A percentile compares a stretch with the other conserved stretches of the same genome.
Evolutionary conservation across 306 rosid species (phyloP).

Genomic region (Vicia faba): DNA sequence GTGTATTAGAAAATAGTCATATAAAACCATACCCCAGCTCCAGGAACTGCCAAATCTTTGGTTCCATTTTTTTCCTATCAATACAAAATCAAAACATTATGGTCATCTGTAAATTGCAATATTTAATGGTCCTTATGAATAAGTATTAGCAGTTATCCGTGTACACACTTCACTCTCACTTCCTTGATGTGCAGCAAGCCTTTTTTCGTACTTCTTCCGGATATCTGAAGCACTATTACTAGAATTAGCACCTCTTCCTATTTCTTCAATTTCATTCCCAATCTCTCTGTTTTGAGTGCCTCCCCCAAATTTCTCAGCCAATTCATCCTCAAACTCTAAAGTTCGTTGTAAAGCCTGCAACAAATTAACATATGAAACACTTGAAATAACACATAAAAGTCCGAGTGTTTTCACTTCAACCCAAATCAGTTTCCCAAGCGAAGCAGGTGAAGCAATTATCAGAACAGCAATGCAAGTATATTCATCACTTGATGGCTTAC

Average conservation of each 20-base stretch:
- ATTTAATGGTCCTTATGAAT: slow-evolving; percentile 16
- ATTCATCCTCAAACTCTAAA: slow-evolving; percentile 96
- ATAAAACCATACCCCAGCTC: slow-evolving; percentile 85
- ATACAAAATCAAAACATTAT: slow-evolving; percentile 44
- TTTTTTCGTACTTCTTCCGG: slow-evolving; percentile 88
- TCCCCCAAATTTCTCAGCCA: slow-evolving; percentile 98
- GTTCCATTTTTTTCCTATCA: slow-evolving; percentile 69
- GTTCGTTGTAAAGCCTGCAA: slow-evolving; percentile 94
- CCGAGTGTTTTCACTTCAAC: slow-evolving; percentile 5
- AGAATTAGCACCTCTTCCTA: slow-evolving; percentile 65
- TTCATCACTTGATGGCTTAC: slow-evolving; percentile 51
- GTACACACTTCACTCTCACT: slow-evolving; percentile 62
- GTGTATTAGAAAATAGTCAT: slow-evolving; percentile 16
- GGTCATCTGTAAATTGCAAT: slow-evolving; percentile 29
- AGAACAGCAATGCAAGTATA: slow-evolving; percentile 20
- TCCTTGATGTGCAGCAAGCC: slow-evolving; percentile 87
- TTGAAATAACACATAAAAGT: slow-evolving; percentile 34
- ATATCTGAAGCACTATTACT: slow-evolving; percentile 79
- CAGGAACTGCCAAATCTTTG: slow-evolving; percentile 90
- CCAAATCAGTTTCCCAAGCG: slow-evolving; percentile 8
- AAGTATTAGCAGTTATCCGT: slow-evolving; percentile 29
- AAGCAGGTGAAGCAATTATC: slow-evolving; percentile 16
- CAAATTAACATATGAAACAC: slow-evolving; percentile 39
- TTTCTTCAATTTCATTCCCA: slow-evolving; percentile 83
- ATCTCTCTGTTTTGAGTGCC: slow-evolving; percentile 79